Conservation (phyloP, 371 early-diverging fungal genomes). For the Lichtheimia hyalospora region DNA sequence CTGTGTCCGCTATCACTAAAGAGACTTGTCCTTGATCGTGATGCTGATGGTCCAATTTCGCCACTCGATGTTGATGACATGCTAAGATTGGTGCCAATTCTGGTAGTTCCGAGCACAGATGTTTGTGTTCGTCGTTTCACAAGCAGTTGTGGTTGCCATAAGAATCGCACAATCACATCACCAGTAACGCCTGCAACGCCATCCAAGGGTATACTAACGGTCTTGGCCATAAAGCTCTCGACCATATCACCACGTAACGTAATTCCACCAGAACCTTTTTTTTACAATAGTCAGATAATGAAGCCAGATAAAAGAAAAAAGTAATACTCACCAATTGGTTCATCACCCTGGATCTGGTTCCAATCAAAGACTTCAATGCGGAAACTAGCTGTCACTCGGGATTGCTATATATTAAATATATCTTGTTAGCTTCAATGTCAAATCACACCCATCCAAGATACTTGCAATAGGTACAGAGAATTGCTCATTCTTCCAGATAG, state of each 20-base stretch:
- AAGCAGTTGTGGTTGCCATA: conserved; percentile 50
- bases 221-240: conserved; percentile 36
- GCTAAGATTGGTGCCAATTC: conserved; percentile 10
- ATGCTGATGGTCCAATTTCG: background rate
- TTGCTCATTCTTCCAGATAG: conserved; percentile 77
- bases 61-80: conserved; percentile 7
- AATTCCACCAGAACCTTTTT: conserved; percentile 41
- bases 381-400: conserved; percentile 59
- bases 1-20: conserved; percentile 7
- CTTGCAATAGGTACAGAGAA: conserved; percentile 71
- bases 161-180: conserved; percentile 32
- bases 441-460: conserved; percentile 7
- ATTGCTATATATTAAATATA: conserved; percentile 31
- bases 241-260: conserved; percentile 42
- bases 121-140: conserved; percentile 35
- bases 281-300: background rate
- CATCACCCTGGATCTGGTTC: conserved; percentile 70
- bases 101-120: conserved; percentile 23
- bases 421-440: background rate
- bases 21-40: conserved; percentile 6
- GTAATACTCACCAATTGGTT: conserved; percentile 49
- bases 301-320: background rate
- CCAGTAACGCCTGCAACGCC: conserved; percentile 37
- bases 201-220: conserved; percentile 37
- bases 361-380: conserved; percentile 80